Base-by-base conservation (phyloP, 1,284 basidiomycete genomes). In the Leucoagaricus sp. region DNA sequence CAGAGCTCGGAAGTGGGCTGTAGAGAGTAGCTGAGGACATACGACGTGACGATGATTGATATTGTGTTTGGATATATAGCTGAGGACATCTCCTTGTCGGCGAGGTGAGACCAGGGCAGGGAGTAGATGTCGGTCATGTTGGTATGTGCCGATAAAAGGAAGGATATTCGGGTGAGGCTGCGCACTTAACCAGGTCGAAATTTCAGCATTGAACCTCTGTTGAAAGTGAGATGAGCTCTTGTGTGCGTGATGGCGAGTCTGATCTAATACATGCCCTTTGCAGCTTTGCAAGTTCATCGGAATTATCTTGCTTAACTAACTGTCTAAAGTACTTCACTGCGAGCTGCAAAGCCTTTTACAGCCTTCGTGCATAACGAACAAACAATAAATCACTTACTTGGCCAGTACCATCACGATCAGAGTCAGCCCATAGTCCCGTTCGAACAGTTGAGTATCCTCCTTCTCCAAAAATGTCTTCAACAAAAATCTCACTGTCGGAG, bases 131-230 rank as follows among this genome's bases (percentile, higher is more conserved):
- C 21, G 3, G 7, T 28, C n/a, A 3, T 6, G 12, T 17, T 12
- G 17, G 29, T 41, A 55, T 3, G 31, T 12, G 19, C 53, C 53
- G 13, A 55, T 8, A 34, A 55, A 55, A 4, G 44, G 45, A 12
- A 55, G 28, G 21, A 55, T 41, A 31, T 55, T 55, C 13, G 53
- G 45, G 12, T 55, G 53, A 9, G 53, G 33, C 10, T 55, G 45
- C 3, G 45, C 53, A 3, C 10, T n/a, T 25, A 25, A 25, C 53
- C 53, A 55, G 4, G 53, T 41, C 9, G 38, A 15, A 3, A 47
- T 21, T 36, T 47, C 49, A 1, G 1, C 38, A 7, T 36, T 10
- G 12, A 47, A 26, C 33, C 55, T 55, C 53, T 55, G 19, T 10
- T 17, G 17, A 25, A 26, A 38, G 36, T 9, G 36, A 0, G 17